Evolutionary conservation across 1,284 basidiomycete genomes (phyloP).

Genomic region (Ustilago curta): DNA sequence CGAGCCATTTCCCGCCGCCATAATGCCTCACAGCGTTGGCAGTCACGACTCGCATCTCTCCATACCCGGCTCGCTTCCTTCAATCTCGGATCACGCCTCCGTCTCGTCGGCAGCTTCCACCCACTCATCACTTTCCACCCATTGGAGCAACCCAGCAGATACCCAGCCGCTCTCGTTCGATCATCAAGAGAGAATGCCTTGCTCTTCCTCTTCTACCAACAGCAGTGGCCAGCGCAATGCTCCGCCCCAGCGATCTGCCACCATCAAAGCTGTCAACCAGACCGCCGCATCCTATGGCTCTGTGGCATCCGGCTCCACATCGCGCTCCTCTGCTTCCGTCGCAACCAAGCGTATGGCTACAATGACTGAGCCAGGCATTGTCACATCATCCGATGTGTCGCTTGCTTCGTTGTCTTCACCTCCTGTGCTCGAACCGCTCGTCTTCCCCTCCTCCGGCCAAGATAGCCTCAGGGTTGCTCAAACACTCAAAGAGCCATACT

Average conservation of each 20-base stretch:
- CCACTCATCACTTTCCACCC: slow-evolving; percentile 17
- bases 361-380: slow-evolving; percentile 6
- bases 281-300: background rate
- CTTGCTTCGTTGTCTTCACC: slow-evolving; percentile 16
- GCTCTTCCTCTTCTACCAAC: background rate
- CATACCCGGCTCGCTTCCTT: slow-evolving; percentile 26
- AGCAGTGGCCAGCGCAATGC: background rate
- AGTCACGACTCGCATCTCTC: slow-evolving; percentile 34
- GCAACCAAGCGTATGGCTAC: background rate
- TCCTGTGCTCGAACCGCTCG: slow-evolving; percentile 26
- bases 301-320: background rate
- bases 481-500: slow-evolving; percentile 5
- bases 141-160: slow-evolving; percentile 19
- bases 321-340: background rate
- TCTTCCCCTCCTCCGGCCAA: slow-evolving; percentile 2
- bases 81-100: slow-evolving; percentile 24
- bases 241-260: slow-evolving; percentile 21
- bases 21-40: slow-evolving; percentile 28
- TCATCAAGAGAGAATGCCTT: background rate
- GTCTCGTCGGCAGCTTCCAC: slow-evolving; percentile 18
- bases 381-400: background rate
- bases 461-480: background rate
- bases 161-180: slow-evolving; percentile 3
- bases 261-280: slow-evolving; percentile 28
- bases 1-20: background rate